Percentiles rank a stretch among this genome's conserved stretches.
phyloP scores from a whole-genome alignment of 2,329 filamentous ascomycete genomes.

The Onygena corvina region DNA sequence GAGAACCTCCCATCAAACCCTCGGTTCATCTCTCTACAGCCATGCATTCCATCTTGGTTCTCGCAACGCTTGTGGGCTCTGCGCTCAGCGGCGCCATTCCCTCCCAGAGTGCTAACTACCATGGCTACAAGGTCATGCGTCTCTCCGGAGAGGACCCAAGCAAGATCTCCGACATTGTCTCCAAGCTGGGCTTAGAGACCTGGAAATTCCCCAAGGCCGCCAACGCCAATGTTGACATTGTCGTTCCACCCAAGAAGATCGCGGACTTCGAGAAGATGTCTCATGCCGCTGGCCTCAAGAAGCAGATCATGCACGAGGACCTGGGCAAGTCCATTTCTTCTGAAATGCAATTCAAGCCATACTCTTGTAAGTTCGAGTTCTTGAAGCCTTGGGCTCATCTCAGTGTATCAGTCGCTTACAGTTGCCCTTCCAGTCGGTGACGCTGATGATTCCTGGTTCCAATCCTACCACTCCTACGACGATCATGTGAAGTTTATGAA shows the following conservation, averaged over 20 bases:
- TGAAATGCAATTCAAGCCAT: constrained; percentile 22
- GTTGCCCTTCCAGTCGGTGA: constrained; percentile 14
- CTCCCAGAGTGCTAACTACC: constrained; percentile 11
- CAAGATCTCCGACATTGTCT: constrained; percentile 15
- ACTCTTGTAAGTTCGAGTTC: constrained; percentile 7
- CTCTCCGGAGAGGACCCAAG: constrained; percentile 12
- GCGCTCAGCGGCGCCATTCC: constrained; percentile 11
- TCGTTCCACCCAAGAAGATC: constrained; percentile 31
- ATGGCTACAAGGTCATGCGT: constrained; percentile 19
- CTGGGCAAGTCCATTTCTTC: constrained; percentile 34
- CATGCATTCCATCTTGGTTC: constrained; percentile 12
- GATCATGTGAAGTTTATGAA: constrained; percentile 42
- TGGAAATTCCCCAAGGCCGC: constrained; percentile 16
- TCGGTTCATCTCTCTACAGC: constrained; percentile 2
- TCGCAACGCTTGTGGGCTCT: constrained; percentile 12
- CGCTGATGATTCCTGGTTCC: constrained; percentile 39
- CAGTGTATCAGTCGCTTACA: not conserved
- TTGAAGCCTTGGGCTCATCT: not conserved
- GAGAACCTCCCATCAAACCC: not conserved
- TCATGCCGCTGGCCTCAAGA: constrained; percentile 21
- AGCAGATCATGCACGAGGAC: constrained; percentile 33
- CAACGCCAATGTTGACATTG: constrained; percentile 30
- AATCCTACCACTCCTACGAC: constrained; percentile 42
- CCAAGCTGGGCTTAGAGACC: constrained; percentile 13
- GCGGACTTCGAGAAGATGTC: constrained; percentile 28